Conservation (phyloP, 2,329 filamentous ascomycete genomes). For the Aspergillus pseudonomiae region DNA sequence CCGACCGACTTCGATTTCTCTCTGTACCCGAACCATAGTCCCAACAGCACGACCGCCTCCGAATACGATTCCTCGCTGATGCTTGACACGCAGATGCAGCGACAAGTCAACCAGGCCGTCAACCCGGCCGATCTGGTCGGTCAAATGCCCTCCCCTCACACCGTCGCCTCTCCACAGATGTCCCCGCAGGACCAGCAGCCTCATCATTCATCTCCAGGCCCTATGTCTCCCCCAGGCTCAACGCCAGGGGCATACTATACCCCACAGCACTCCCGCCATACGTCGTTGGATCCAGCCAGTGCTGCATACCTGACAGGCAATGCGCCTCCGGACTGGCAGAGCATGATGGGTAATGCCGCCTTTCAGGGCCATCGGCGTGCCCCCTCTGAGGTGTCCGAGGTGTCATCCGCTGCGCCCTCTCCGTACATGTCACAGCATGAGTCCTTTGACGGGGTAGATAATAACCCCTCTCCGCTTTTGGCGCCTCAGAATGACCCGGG, state of each 20-base stretch:
- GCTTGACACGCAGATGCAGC: slow-evolving; percentile 45
- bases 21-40: slow-evolving; percentile 39
- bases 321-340: slow-evolving; percentile 60
- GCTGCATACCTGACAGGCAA: slow-evolving; percentile 59
- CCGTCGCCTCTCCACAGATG: slow-evolving; percentile 60
- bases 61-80: slow-evolving; percentile 44
- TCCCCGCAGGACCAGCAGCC: slow-evolving; percentile 55
- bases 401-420: slow-evolving; percentile 81
- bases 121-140: slow-evolving; percentile 52
- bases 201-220: slow-evolving; percentile 56
- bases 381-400: slow-evolving; percentile 90
- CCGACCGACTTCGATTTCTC: slow-evolving; percentile 42
- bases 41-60: slow-evolving; percentile 32
- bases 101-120: slow-evolving; percentile 45
- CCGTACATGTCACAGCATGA: slow-evolving; percentile 80
- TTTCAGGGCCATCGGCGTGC: slow-evolving; percentile 83
- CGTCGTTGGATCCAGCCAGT: slow-evolving; percentile 63
- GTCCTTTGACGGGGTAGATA: slow-evolving; percentile 73
- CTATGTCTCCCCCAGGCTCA: slow-evolving; percentile 59
- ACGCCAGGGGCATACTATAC: slow-evolving; percentile 56
- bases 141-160: slow-evolving; percentile 52
- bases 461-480: slow-evolving; percentile 77
- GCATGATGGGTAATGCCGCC: slow-evolving; percentile 55
- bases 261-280: slow-evolving; percentile 61
- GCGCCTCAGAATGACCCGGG: slow-evolving; percentile 69